Conservation (phyloP, 805 yeast species). For the Nakazawaea anatomiae region DNA sequence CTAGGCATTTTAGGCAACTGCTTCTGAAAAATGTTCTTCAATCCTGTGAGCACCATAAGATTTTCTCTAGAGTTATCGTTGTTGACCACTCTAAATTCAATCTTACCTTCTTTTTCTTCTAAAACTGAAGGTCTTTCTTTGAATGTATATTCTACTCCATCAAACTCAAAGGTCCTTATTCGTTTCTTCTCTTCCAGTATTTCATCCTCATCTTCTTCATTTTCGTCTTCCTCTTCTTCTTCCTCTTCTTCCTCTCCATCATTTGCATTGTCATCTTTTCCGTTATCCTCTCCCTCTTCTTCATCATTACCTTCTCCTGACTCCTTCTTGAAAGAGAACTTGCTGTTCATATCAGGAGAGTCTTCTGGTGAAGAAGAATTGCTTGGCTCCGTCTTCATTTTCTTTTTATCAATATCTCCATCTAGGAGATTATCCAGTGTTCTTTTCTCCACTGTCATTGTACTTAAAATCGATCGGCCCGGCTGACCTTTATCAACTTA, state of each 20-base stretch:
- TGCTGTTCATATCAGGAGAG: constrained; percentile 8
- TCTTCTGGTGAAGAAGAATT: neutral
- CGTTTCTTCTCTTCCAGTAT: constrained; percentile 37
- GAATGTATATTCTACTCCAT: constrained; percentile 75
- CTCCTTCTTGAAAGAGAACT: constrained; percentile 20
- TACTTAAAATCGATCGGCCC: neutral
- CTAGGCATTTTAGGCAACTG: constrained; percentile 99
- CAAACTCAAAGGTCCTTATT: constrained; percentile 49
- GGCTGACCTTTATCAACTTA: neutral
- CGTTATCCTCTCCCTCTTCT: constrained; percentile 21
- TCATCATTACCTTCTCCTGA: constrained; percentile 20
- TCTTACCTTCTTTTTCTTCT: constrained; percentile 89
- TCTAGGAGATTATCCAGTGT: neutral
- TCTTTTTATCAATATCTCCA: neutral
- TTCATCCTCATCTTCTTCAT: constrained; percentile 26
- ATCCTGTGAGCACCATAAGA: constrained; percentile 87
- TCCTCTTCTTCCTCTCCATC: constrained; percentile 17
- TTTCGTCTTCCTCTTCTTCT: constrained; percentile 18
- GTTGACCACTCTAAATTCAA: constrained; percentile 94
- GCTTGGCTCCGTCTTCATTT: neutral
- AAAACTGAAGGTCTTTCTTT: constrained; percentile 91
- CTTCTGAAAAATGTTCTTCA: constrained; percentile 93
- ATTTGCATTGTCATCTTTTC: constrained; percentile 17
- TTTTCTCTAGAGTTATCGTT: constrained; percentile 86
- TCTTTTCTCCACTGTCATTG: constrained; percentile 7